phyloP scores from a whole-genome alignment of 495 filamentous ascomycete genomes.

The Pyrenopolyporus hunteri region DNA sequence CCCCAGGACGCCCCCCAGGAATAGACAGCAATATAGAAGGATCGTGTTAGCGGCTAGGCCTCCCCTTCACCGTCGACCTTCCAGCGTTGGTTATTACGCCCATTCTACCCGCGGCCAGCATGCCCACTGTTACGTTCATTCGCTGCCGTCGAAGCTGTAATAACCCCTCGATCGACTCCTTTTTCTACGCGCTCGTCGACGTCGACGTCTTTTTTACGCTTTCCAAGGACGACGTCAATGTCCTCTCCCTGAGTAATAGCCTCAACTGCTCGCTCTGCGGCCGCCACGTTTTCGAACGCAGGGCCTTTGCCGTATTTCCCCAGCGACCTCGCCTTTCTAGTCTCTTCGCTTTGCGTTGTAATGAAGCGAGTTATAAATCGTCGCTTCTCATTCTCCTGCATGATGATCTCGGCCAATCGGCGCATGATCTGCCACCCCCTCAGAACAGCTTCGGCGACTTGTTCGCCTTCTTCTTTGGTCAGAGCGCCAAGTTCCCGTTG shows the following conservation, averaged over 20 bases:
- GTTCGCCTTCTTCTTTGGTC: conserved; percentile 37
- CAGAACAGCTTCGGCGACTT: conserved; percentile 33
- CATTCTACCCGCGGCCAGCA: not conserved
- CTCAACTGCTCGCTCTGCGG: conserved; percentile 49
- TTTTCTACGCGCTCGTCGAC: not conserved
- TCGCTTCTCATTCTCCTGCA: conserved; percentile 46
- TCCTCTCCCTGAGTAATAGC: conserved; percentile 45
- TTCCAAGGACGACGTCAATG: conserved; percentile 25
- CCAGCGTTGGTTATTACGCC: too few relatives aligned
- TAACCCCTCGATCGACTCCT: not conserved
- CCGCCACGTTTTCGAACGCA: conserved; percentile 54
- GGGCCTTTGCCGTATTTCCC: conserved; percentile 37
- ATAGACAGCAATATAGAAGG: too few relatives aligned
- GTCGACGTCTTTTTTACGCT: not conserved
- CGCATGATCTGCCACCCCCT: conserved; percentile 54
- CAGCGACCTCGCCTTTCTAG: conserved; percentile 30
- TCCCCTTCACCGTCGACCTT: too few relatives aligned
- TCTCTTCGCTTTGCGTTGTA: conserved; percentile 36
- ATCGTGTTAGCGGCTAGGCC: too few relatives aligned
- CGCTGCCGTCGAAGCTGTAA: not conserved
- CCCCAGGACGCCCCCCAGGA: too few relatives aligned
- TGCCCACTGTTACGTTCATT: not conserved
- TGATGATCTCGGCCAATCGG: conserved; percentile 45
- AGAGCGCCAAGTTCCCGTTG: conserved; percentile 46
- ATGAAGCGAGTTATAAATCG: conserved; percentile 41